These are phyloP conservation scores for Chaetomiaceae sp. DNA, from an alignment of 2,329 filamentous ascomycete genomes.

Conservation along the genomic window DNA sequence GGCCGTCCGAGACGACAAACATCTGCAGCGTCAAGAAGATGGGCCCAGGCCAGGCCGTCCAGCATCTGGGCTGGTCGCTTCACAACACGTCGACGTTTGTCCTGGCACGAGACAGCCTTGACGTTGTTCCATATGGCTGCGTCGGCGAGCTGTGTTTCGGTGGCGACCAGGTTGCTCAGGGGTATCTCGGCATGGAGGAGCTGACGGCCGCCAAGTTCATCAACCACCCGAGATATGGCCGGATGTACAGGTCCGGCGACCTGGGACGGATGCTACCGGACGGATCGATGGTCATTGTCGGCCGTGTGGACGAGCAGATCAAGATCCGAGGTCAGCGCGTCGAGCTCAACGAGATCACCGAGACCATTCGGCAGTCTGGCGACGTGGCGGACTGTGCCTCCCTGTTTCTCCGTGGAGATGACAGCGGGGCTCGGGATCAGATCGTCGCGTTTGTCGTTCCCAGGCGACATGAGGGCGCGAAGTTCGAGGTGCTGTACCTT, in stretches of 20 bases:
- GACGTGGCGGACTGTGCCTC: slow-evolving; percentile 60
- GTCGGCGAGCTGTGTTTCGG: slow-evolving; percentile 84
- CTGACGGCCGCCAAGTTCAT: slow-evolving; percentile 65
- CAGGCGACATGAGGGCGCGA: neutral
- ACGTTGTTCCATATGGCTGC: slow-evolving; percentile 62
- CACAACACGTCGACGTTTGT: slow-evolving; percentile 73
- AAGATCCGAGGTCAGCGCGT: slow-evolving; percentile 78
- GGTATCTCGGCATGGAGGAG: slow-evolving; percentile 64
- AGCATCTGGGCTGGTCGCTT: slow-evolving; percentile 72
- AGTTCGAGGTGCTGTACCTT: slow-evolving; percentile 38
- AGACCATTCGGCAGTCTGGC: slow-evolving; percentile 49
- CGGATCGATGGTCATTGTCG: slow-evolving; percentile 67
- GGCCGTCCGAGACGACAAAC: slow-evolving; percentile 82
- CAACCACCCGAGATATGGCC: slow-evolving; percentile 62
- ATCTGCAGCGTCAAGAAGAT: slow-evolving; percentile 75
- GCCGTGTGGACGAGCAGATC: slow-evolving; percentile 72
- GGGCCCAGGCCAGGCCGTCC: slow-evolving; percentile 52
- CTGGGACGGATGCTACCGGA: slow-evolving; percentile 74
- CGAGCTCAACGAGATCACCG: slow-evolving; percentile 72
- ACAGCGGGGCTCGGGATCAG: slow-evolving; percentile 41
- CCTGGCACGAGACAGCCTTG: slow-evolving; percentile 41
- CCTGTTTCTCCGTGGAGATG: slow-evolving; percentile 47
- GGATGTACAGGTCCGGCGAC: slow-evolving; percentile 79
- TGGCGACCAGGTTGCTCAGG: slow-evolving; percentile 72
- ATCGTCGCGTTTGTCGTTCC: slow-evolving; percentile 69